Evolutionary conservation across 202 grass and related monocot species (phyloP).

Genomic region (Carex arenaria): DNA sequence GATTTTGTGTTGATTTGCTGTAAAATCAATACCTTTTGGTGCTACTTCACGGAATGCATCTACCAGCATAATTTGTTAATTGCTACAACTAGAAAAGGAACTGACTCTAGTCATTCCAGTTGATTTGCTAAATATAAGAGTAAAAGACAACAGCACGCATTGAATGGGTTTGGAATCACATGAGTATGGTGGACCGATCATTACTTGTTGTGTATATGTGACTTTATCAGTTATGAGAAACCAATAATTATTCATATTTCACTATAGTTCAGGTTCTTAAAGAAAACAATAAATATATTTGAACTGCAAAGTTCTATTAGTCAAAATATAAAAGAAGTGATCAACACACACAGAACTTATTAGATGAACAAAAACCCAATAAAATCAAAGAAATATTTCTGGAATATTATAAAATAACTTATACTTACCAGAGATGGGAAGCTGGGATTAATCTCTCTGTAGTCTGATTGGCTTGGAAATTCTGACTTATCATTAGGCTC

Average conservation of each 20-base stretch:
- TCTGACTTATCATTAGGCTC: not conserved
- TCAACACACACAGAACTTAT: not conserved
- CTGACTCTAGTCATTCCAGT: not conserved
- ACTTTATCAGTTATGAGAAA: not conserved
- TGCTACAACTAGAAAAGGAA: not conserved
- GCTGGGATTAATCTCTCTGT: not conserved
- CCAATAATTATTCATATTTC: not conserved
- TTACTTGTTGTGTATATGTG: not conserved
- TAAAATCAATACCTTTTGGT: not conserved
- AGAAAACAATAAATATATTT: not conserved
- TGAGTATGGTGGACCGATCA: not conserved
- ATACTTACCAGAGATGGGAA: not conserved
- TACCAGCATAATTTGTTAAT: not conserved
- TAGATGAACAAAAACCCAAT: not conserved
- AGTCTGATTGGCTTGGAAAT: not conserved
- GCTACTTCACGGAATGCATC: not conserved
- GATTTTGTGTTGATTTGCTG: not conserved
- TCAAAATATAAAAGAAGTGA: not conserved
- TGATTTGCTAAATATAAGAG: not conserved
- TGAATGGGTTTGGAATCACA: not conserved
- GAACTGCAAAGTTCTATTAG: not conserved
- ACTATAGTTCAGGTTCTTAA: not conserved
- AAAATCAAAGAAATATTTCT: not conserved
- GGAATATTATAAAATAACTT: not conserved
- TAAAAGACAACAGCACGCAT: not conserved